These are phyloP conservation scores for Leccinellum luteum DNA, from an alignment of 768 basidiomycete species.

Conservation along the genomic window DNA sequence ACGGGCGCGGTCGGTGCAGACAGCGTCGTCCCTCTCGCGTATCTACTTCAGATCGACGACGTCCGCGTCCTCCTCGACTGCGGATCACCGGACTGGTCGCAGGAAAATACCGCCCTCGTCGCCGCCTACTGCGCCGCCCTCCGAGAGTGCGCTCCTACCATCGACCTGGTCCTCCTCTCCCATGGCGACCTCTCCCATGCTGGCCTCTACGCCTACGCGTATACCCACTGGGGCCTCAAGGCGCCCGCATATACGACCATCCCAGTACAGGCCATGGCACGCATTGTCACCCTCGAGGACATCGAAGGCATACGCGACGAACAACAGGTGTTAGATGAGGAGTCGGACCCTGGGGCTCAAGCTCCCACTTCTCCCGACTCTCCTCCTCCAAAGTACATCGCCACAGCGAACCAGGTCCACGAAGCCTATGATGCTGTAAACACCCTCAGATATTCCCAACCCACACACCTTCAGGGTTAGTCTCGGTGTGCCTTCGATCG, in stretches of 20 bases:
- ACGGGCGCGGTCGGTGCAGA: conserved; percentile 77
- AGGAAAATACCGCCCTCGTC: conserved; percentile 42
- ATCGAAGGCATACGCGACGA: conserved; percentile 78
- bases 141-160: conserved; percentile 71
- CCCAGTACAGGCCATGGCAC: conserved; percentile 93
- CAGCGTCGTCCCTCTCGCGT: conserved; percentile 65
- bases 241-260: conserved; percentile 93
- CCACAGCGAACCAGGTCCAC: conserved; percentile 81
- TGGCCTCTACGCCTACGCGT: conserved; percentile 91
- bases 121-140: conserved; percentile 61
- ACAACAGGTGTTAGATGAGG: conserved; percentile 49
- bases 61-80: conserved; percentile 92
- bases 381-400: conserved; percentile 51
- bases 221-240: conserved; percentile 80
- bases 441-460: conserved; percentile 92
- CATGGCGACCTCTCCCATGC: conserved; percentile 89
- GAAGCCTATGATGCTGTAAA: conserved; percentile 92
- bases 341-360: conserved; percentile 22
- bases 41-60: conserved; percentile 92
- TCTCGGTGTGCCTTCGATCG: conserved; percentile 6
- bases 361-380: conserved; percentile 15
- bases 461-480: conserved; percentile 89
- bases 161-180: conserved; percentile 91
- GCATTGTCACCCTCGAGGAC: conserved; percentile 88
- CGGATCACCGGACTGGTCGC: conserved; percentile 85